Evolutionary conservation across 2,329 filamentous ascomycete genomes (phyloP).

Genomic region (Sporothrix schenckii): DNA sequence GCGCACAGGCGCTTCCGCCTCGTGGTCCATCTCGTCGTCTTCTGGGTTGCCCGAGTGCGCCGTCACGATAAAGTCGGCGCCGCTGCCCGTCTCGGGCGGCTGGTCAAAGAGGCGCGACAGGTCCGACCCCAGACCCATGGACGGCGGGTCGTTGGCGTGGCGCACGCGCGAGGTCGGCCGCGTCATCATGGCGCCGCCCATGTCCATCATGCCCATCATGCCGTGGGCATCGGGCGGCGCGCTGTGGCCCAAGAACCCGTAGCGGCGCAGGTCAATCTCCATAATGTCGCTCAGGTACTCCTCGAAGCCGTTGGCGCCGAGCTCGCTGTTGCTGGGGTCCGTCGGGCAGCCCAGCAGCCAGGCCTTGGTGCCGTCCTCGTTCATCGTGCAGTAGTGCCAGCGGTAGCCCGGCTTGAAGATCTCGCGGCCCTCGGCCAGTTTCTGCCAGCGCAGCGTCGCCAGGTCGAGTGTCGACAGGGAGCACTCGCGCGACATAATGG

Average conservation of each 20-base stretch:
- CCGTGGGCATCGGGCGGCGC: conserved; percentile 53
- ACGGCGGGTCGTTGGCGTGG: conserved; percentile 54
- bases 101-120: conserved; percentile 86
- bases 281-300: conserved; percentile 95
- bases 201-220: background rate
- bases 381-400: conserved; percentile 98
- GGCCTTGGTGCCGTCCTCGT: conserved; percentile 91
- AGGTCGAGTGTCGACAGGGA: conserved; percentile 88
- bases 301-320: conserved; percentile 72
- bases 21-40: conserved; percentile 59
- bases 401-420: conserved; percentile 90
- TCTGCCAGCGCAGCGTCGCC: conserved; percentile 87
- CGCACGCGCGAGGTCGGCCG: conserved; percentile 55
- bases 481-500: conserved; percentile 83
- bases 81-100: conserved; percentile 79
- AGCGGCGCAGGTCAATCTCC: conserved; percentile 87
- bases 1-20: conserved; percentile 52
- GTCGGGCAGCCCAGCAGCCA: conserved; percentile 94
- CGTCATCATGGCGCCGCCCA: conserved; percentile 50
- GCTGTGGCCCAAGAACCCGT: conserved; percentile 85
- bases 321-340: conserved; percentile 66
- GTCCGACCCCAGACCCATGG: conserved; percentile 77
- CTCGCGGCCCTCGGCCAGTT: conserved; percentile 89
- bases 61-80: conserved; percentile 88
- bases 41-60: conserved; percentile 79